Base-by-base conservation (phyloP, 495 filamentous ascomycete genomes). In the Poronia punctata region DNA sequence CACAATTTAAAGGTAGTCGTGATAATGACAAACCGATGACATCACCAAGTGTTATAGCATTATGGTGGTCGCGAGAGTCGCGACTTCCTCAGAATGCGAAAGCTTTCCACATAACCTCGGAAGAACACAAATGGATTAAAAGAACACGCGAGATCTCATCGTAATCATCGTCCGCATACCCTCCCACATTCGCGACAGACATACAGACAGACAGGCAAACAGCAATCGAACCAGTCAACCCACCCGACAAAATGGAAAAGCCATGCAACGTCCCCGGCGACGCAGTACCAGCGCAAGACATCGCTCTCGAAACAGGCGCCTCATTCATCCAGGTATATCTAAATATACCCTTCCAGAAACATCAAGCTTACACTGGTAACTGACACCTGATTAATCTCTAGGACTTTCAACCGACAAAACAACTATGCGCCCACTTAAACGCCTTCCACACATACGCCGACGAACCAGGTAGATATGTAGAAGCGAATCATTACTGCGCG, bases 401-500 rank as follows among this genome's bases (percentile, higher is more conserved):
- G 66, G 68, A 83, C 47, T 87, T 94, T 57, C 64, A 67, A 0
- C 88, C 88, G 0, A 53, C 84, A 18, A 83, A 87, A 44, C 74
- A 74, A 36, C 76, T 94, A 48, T 94, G 89, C 61, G 87, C 82
- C 3, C 82, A 87, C 55, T 70, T 94, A 19, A 87, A 92, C 56
- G 88, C 86, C 34, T 90, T 87, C 64, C 88, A 93, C 61, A 74
- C 78, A 41, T 89, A 89, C 59, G 80, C 79, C 24, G 70, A 73
- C 10, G 84, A 88, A 31, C 78, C 78, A 0, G 69, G 64, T 0
- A 75, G 83, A 16, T 69, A 65, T 43, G 76, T 95, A 18, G 86
- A 92, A 53, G 68, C 84, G 3, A 86, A 89, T 56, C 88, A 95
- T 57, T 95, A 92, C 64, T 95, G 87, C 56, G 67, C 79, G 8